Percentiles rank a stretch among this genome's conserved stretches.
Conservation (phyloP, 805 yeast genomes). For the Myxozyma sirexii region DNA sequence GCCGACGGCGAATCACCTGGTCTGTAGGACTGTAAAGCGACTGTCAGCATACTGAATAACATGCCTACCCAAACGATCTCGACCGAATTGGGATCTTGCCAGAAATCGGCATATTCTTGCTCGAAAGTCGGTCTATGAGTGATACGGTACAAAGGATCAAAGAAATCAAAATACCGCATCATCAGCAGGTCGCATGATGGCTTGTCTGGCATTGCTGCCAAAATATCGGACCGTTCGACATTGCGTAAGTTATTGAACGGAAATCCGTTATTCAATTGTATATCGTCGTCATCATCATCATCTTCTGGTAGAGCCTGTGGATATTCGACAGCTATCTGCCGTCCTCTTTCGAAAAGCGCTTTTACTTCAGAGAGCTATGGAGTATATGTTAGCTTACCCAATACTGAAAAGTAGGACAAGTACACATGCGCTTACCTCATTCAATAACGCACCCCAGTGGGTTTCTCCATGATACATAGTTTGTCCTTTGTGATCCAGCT, state of each 20-base stretch:
- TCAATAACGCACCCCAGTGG: constrained; percentile 42
- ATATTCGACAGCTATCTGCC: constrained; percentile 7
- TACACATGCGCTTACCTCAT: constrained; percentile 39
- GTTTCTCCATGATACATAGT: constrained; percentile 43
- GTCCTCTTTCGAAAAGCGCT: constrained; percentile 23
- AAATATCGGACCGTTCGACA: constrained; percentile 33
- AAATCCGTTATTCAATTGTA: constrained; percentile 2
- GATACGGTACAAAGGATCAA: constrained; percentile 39
- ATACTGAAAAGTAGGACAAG: too few relatives aligned
- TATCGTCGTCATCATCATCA: neutral
- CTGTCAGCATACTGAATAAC: constrained; percentile 38
- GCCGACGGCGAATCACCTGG: constrained; percentile 35
- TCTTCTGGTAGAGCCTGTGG: neutral
- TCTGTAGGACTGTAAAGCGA: constrained; percentile 38
- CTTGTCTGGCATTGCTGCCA: constrained; percentile 37
- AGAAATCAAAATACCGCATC: constrained; percentile 38
- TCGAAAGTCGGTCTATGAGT: constrained; percentile 41
- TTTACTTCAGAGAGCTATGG: constrained; percentile 36
- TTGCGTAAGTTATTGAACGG: constrained; percentile 25
- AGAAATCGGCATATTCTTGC: constrained; percentile 37
- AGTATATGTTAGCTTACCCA: too few relatives aligned
- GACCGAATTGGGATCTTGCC: constrained; percentile 37
- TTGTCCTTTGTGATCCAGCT: constrained; percentile 41
- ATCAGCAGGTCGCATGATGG: constrained; percentile 37
- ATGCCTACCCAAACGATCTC: constrained; percentile 41